Base-by-base conservation (phyloP, 768 basidiomycete species). In the Paxillus involutus region DNA sequence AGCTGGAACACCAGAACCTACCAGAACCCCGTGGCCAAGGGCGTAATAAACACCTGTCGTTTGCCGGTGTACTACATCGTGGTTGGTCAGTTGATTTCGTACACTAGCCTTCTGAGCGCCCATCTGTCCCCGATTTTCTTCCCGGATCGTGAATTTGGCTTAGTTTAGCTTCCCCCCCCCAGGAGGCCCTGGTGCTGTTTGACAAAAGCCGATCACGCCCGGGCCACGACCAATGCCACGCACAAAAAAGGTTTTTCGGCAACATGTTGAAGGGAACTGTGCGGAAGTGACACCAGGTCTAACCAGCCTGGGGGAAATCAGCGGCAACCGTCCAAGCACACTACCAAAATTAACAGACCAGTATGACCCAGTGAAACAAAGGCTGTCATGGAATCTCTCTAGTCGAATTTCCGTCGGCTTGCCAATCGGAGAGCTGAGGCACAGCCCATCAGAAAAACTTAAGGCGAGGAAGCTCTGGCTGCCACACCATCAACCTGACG, bases 31-130 rank as follows among this genome's bases (percentile, higher is more conserved):
- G 26, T 49, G 26, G 9, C 14, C 12, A 41, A 30, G 26, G n/a
- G 55, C 49, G 32, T 11, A 32, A 32, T 37, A 55, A 44, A 32
- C 37, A 42, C 36, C 49, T 41, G 43, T 21, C 37, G 35, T 35
- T 35, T 16, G 17, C 39, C 19, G 41, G 37, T 51, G 48, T 51
- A n/a, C 29, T 30, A 43, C 16, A 14, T n/a, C 4, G 53, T 51
- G 51, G 51, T 51, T 50, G 19, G 58, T 54, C 43, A 52, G 16
- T 47, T 19, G 33, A 57, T 52, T 55, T 55, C 40, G 30, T 49
- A 62, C 48, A 26, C 2, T 16, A 29, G 17, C 36, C 26, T 40
- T 44, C 33, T 56, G 41, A 45, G 55, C 47, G 45, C 17, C 26
- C 19, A 33, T 35, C 26, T 36, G 51, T 44, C 21, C 44, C 44